These are phyloP conservation scores for Penicillium paradoxum DNA, from an alignment of 495 filamentous ascomycete species.

Conservation along the genomic window DNA sequence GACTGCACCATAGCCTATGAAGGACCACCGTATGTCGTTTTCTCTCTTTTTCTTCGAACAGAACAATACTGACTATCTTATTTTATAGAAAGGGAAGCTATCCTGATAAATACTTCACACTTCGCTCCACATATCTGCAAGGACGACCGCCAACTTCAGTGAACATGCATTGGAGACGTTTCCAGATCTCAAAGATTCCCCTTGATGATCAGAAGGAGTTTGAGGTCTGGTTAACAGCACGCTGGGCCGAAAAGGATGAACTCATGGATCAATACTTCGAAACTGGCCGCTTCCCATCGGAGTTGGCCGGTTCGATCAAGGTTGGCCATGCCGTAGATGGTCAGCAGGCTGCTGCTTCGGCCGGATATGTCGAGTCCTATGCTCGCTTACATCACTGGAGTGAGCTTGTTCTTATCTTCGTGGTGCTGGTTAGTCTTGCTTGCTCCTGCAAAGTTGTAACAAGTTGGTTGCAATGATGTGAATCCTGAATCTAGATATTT, in stretches of 20 bases:
- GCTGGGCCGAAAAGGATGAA: constrained; percentile 62
- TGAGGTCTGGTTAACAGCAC: constrained; percentile 51
- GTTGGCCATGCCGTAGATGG: constrained; percentile 27
- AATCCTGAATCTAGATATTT: neutral
- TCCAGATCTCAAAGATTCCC: constrained; percentile 54
- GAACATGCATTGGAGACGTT: constrained; percentile 67
- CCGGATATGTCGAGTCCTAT: constrained; percentile 56
- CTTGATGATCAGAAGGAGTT: constrained; percentile 53
- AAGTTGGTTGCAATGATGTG: constrained; percentile 6
- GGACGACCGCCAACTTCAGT: constrained; percentile 65
- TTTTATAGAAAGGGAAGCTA: constrained; percentile 50
- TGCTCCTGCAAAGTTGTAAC: constrained; percentile 25
- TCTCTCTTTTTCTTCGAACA: neutral
- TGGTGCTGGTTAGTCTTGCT: constrained; percentile 35
- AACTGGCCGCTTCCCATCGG: constrained; percentile 58
- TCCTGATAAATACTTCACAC: constrained; percentile 62
- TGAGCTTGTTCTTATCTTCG: constrained; percentile 55
- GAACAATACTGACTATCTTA: constrained; percentile 5
- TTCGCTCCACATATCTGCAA: constrained; percentile 58
- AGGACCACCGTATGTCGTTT: constrained; percentile 55
- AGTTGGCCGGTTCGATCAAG: constrained; percentile 44
- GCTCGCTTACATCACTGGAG: constrained; percentile 47
- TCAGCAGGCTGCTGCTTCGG: constrained; percentile 31
- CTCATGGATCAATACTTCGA: constrained; percentile 54
- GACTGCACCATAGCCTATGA: constrained; percentile 67